These are phyloP conservation scores for Breynia disticha DNA, from an alignment of 441 rosid species.

Conservation along the genomic window DNA sequence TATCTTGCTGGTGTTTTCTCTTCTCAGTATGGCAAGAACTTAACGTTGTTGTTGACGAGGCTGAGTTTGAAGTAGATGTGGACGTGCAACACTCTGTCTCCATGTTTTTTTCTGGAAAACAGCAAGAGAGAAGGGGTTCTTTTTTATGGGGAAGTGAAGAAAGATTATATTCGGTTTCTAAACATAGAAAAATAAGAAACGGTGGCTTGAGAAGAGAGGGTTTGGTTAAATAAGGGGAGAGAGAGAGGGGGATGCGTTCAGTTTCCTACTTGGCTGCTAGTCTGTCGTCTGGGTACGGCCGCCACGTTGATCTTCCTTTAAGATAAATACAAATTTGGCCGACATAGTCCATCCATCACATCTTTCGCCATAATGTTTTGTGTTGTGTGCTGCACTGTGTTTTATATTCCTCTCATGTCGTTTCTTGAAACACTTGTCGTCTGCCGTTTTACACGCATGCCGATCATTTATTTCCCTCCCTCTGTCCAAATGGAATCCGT, in stretches of 20 bases:
- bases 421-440: too few relatives aligned
- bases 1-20: slow-evolving; percentile 37
- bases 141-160: neutral
- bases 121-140: neutral
- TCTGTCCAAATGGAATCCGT: too few relatives aligned
- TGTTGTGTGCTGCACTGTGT: neutral
- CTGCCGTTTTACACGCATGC: too few relatives aligned
- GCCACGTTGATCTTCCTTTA: slow-evolving; percentile 44
- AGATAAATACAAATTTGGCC: slow-evolving; percentile 41
- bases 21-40: slow-evolving; percentile 10
- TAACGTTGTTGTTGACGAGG: neutral
- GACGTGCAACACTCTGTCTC: slow-evolving; percentile 22
- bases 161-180: slow-evolving; percentile 8
- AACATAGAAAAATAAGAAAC: slow-evolving; percentile 13
- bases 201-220: slow-evolving; percentile 9
- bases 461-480: too few relatives aligned
- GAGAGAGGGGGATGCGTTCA: neutral
- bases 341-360: slow-evolving; percentile 36
- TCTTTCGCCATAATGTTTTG: slow-evolving; percentile 3
- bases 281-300: slow-evolving; percentile 38
- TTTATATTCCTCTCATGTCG: too few relatives aligned
- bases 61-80: slow-evolving; percentile 8
- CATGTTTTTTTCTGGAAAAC: slow-evolving; percentile 11
- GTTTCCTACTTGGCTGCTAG: slow-evolving; percentile 44
- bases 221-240: slow-evolving; percentile 5